Conservation (phyloP, 139 green algal genomes). For the Micromonas commoda region DNA sequence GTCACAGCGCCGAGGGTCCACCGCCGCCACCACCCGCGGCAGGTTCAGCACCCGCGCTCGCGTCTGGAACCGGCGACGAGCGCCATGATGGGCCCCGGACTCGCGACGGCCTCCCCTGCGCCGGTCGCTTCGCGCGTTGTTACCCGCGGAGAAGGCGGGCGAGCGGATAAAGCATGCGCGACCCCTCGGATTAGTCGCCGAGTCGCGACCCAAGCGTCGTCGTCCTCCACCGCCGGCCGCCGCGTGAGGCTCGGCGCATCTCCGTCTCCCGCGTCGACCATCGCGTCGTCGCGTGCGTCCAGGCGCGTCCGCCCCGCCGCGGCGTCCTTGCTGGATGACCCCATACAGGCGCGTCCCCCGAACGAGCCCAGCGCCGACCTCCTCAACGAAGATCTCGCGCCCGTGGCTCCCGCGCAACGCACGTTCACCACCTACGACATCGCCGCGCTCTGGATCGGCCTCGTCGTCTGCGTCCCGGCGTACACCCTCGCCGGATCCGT, state of each 20-base stretch:
- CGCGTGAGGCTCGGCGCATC: no score
- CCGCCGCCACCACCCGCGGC: no score
- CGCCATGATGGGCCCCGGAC: background rate
- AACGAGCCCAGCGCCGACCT: conserved; percentile 35
- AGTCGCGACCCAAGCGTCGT: no score
- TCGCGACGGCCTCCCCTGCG: background rate
- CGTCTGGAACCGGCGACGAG: no score
- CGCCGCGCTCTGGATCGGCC: conserved; percentile 63
- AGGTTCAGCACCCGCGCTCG: no score
- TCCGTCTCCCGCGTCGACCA: no score
- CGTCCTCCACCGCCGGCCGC: no score
- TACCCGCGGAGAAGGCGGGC: background rate
- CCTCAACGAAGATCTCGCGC: conserved; percentile 61
- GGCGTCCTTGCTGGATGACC: conserved; percentile 34
- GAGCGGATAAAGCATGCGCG: background rate
- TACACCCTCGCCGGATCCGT: conserved; percentile 57
- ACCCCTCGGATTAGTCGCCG: background rate
- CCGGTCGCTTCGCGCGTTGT: background rate
- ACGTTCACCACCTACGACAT: conserved; percentile 50
- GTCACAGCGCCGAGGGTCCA: no score
- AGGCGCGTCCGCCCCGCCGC: background rate
- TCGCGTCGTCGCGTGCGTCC: background rate
- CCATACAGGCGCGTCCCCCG: conserved; percentile 39
- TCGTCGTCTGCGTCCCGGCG: conserved; percentile 63
- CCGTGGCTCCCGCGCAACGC: conserved; percentile 39